Percentiles rank a stretch among this genome's conserved stretches.
Conservation (phyloP, 768 basidiomycete species). For the Ramaria sp. region DNA sequence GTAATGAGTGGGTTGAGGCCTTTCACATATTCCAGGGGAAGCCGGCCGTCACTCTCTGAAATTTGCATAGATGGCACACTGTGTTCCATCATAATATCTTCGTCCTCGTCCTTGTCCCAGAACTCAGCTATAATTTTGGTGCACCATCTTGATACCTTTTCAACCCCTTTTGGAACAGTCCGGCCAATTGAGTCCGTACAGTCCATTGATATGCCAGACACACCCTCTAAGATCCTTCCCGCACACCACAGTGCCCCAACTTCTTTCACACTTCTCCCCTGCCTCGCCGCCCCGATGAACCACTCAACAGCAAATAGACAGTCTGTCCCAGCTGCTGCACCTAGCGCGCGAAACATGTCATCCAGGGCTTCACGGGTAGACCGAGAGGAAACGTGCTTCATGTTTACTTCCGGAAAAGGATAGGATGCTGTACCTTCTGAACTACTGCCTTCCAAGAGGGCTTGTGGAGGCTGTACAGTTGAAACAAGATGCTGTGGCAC, state of each 20-base stretch:
- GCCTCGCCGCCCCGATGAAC: constrained; percentile 47
- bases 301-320: constrained; percentile 77
- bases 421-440: constrained; percentile 23
- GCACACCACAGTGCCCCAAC: constrained; percentile 82
- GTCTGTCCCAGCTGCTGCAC: constrained; percentile 53
- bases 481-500: constrained; percentile 40
- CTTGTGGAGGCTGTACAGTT: constrained; percentile 28
- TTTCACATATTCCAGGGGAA: constrained; percentile 48
- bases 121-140: constrained; percentile 55
- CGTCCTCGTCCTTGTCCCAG: constrained; percentile 46
- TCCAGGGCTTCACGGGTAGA: constrained; percentile 45
- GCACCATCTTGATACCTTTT: constrained; percentile 54
- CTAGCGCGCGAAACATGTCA: constrained; percentile 65
- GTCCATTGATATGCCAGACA: constrained; percentile 37
- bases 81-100: constrained; percentile 15
- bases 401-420: constrained; percentile 48
- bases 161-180: constrained; percentile 28
- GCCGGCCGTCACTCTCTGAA: constrained; percentile 23
- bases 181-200: constrained; percentile 3
- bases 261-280: constrained; percentile 32
- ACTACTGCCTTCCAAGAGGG: constrained; percentile 17
- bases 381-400: constrained; percentile 44
- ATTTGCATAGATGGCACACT: constrained; percentile 14
- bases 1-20: constrained; percentile 57
- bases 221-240: constrained; percentile 63